A percentile compares a stretch with the other conserved stretches of the same genome.
These are phyloP conservation scores for Apiospora malaysiana DNA, from an alignment of 2,329 filamentous ascomycete genomes.

Conservation along the genomic window DNA sequence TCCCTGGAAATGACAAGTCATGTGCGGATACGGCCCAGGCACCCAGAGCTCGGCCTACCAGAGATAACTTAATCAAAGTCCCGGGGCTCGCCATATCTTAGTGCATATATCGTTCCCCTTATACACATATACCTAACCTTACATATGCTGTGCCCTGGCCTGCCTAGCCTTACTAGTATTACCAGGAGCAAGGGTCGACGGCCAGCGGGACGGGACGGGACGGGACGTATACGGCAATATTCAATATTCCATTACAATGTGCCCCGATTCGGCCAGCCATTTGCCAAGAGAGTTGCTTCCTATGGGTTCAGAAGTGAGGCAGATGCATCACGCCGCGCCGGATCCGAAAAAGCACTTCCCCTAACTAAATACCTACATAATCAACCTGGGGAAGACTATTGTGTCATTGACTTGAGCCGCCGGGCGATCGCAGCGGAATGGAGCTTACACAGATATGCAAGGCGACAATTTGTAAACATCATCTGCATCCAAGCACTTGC, in stretches of 20 bases:
- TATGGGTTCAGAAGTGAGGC: slow-evolving; percentile 13
- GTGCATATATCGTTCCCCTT: neutral
- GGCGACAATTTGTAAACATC: neutral
- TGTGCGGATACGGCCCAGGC: neutral
- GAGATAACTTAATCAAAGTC: neutral
- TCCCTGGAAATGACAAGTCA: neutral
- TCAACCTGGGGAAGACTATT: neutral
- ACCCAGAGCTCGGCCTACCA: neutral
- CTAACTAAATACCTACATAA: too few relatives aligned
- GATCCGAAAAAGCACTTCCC: neutral
- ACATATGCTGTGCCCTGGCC: neutral
- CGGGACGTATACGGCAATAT: neutral
- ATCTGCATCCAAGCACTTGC: neutral
- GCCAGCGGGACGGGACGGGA: neutral
- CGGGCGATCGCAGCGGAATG: slow-evolving; percentile 20
- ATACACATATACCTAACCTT: neutral
- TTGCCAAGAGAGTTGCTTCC: neutral
- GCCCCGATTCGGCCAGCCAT: neutral
- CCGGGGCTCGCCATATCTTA: neutral
- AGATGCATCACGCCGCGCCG: neutral
- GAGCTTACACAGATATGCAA: slow-evolving; percentile 6
- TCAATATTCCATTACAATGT: neutral
- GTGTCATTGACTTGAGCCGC: slow-evolving; percentile 4
- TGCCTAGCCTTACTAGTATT: neutral
- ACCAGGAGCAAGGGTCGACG: neutral